A percentile compares a stretch with the other conserved stretches of the same genome.
Conservation (phyloP, 2,329 filamentous ascomycete species). For the Lecanoromycetidae sp. region DNA sequence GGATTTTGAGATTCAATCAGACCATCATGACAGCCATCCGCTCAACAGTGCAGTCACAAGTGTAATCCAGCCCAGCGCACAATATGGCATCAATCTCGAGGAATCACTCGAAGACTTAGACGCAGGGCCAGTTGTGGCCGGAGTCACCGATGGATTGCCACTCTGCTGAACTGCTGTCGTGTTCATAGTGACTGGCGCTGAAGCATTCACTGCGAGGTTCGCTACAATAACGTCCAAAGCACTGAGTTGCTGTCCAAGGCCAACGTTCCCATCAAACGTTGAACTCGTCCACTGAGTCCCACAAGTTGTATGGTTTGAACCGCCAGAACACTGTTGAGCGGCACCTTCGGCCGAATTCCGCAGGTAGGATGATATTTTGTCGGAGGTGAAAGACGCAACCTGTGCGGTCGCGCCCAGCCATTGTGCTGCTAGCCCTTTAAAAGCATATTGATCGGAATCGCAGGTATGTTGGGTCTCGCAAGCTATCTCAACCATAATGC, state of each 20-base stretch:
- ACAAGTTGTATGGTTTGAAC: constrained; percentile 32
- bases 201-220: constrained; percentile 33
- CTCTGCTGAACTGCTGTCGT: no score
- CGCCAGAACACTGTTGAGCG: constrained; percentile 42
- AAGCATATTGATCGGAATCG: constrained; percentile 56
- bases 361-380: constrained; percentile 41
- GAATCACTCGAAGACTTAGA: no score
- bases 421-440: constrained; percentile 53
- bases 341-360: constrained; percentile 42
- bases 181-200: constrained; percentile 33
- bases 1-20: no score
- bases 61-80: no score
- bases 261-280: constrained; percentile 46
- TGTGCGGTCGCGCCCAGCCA: constrained; percentile 48
- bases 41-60: no score
- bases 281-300: constrained; percentile 29
- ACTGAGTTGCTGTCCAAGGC: constrained; percentile 60
- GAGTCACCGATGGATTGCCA: no score
- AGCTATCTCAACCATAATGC: constrained; percentile 52
- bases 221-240: constrained; percentile 53
- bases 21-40: no score
- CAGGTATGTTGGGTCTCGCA: constrained; percentile 54
- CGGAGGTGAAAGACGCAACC: constrained; percentile 44
- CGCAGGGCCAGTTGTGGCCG: no score
- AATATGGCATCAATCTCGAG: no score